phyloP scores from a whole-genome alignment of 345 rosid genomes.

The Kernera saxatilis region DNA sequence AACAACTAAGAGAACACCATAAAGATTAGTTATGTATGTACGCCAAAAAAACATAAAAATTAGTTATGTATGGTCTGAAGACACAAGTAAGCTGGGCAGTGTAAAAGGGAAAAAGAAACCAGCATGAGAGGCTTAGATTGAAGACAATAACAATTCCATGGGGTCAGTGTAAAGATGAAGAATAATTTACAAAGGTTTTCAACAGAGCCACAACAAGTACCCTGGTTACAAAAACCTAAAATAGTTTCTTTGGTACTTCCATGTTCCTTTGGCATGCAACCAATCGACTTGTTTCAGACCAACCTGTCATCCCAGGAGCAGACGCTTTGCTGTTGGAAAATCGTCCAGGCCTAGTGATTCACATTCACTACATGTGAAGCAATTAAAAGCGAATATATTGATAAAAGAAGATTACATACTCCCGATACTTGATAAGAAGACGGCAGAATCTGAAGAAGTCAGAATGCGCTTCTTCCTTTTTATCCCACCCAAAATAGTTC shows the following conservation, averaged over 20 bases:
- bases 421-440: conserved; percentile 74
- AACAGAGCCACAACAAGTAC: neutral
- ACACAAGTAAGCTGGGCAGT: neutral
- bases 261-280: no score
- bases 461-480: conserved; percentile 70
- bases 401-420: conserved; percentile 37
- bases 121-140: neutral
- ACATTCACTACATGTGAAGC: conserved; percentile 62
- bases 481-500: conserved; percentile 87
- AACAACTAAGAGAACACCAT: neutral
- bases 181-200: neutral
- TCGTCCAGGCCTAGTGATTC: conserved; percentile 77
- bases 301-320: conserved; percentile 70
- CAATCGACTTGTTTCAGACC: conserved; percentile 89
- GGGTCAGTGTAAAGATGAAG: neutral
- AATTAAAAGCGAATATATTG: neutral
- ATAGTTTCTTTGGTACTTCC: no score
- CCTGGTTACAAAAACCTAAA: no score
- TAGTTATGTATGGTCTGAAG: neutral
- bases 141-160: neutral
- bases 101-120: neutral
- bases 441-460: conserved; percentile 82
- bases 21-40: neutral
- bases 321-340: conserved; percentile 86
- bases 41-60: neutral